A percentile compares a stretch with the other conserved stretches of the same genome.
Conservation (phyloP, 345 rosid genomes). For the Salix udensis region DNA sequence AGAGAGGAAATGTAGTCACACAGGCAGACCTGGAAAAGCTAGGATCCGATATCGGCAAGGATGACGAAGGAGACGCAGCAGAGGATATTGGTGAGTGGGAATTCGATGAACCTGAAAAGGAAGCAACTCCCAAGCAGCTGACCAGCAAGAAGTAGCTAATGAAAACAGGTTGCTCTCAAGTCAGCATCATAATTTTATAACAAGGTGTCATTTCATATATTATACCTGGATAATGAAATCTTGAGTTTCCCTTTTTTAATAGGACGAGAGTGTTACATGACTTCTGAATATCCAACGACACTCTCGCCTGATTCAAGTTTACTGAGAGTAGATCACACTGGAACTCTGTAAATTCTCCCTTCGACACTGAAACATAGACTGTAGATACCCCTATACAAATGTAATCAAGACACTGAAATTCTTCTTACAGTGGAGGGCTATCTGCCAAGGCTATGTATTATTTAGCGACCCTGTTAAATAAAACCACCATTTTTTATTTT, state of each 20-base stretch:
- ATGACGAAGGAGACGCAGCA: slow-evolving; percentile 31
- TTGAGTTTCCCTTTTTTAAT: neutral
- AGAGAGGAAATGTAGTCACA: slow-evolving; percentile 14
- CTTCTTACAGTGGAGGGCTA: neutral
- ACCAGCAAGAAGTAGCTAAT: slow-evolving; percentile 6
- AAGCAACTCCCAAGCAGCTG: slow-evolving; percentile 28
- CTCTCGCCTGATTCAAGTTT: neutral
- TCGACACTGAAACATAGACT: neutral
- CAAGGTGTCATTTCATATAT: neutral
- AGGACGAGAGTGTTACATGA: neutral
- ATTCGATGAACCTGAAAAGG: slow-evolving; percentile 56
- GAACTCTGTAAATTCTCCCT: slow-evolving; percentile 6
- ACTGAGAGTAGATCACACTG: neutral
- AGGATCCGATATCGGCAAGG: slow-evolving; percentile 40
- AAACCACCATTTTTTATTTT: neutral
- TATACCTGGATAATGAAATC: neutral
- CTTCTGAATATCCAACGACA: neutral
- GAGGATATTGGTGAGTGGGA: slow-evolving; percentile 80
- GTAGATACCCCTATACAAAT: neutral
- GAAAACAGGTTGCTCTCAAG: neutral
- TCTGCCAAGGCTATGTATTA: no score
- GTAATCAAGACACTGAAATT: no score
- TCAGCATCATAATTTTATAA: neutral
- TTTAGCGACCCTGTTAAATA: neutral
- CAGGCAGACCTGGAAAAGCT: slow-evolving; percentile 35